These are phyloP conservation scores for Eutypa lata DNA, from an alignment of 2,329 filamentous ascomycete species.

Conservation along the genomic window DNA sequence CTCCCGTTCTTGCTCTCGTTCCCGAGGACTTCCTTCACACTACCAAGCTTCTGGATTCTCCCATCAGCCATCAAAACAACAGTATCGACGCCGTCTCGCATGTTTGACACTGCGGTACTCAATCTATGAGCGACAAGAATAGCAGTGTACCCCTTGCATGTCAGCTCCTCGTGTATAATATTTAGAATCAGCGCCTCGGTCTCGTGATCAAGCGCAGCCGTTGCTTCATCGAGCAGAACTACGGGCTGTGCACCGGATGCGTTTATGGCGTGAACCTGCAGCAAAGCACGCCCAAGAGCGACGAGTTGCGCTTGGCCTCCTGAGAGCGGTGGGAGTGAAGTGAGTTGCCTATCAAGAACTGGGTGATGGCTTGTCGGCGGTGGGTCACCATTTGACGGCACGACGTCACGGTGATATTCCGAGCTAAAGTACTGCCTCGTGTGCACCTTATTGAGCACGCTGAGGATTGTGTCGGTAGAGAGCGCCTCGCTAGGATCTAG, in stretches of 20 bases:
- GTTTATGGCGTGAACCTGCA: slow-evolving; percentile 14
- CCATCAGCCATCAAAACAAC: slow-evolving; percentile 26
- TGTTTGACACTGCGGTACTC: slow-evolving; percentile 17
- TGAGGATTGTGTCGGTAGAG: slow-evolving; percentile 16
- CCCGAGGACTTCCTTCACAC: not conserved
- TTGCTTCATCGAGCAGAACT: slow-evolving; percentile 30
- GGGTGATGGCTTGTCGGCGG: not conserved
- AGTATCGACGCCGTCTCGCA: slow-evolving; percentile 22
- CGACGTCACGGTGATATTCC: not conserved
- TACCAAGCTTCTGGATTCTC: slow-evolving; percentile 7
- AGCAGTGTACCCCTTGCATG: slow-evolving; percentile 25
- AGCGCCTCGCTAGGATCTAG: slow-evolving; percentile 19
- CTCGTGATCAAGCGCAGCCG: slow-evolving; percentile 27
- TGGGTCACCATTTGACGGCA: not conserved
- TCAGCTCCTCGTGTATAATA: slow-evolving; percentile 30
- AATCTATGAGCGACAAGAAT: slow-evolving; percentile 34
- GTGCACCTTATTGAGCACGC: slow-evolving; percentile 8
- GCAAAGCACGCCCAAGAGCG: slow-evolving; percentile 27
- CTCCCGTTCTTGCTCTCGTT: not conserved
- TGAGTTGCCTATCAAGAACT: slow-evolving; percentile 24
- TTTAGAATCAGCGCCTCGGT: slow-evolving; percentile 30
- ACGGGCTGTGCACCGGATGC: slow-evolving; percentile 22
- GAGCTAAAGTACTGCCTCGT: slow-evolving; percentile 15
- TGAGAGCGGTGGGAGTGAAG: slow-evolving; percentile 25
- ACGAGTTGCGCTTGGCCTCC: slow-evolving; percentile 32